These are phyloP conservation scores for Pseudozyma sp. DNA, from an alignment of 1,284 basidiomycete species.

Conservation along the genomic window DNA sequence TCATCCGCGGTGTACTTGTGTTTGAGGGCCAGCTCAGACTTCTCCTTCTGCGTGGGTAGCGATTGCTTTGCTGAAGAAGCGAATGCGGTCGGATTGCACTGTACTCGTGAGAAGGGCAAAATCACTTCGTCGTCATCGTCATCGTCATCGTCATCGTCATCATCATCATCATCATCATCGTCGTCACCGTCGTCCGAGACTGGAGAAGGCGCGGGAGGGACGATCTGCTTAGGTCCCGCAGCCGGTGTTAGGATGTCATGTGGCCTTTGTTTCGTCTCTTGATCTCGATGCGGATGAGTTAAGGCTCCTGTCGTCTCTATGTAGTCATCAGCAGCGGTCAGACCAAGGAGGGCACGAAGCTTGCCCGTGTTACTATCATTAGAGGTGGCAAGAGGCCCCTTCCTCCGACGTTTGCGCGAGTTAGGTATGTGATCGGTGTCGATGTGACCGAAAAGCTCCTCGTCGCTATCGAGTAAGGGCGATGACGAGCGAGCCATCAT, in stretches of 20 bases:
- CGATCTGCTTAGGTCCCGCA: neutral
- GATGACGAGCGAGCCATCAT: conserved; percentile 3
- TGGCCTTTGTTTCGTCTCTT: neutral
- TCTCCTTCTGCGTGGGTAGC: neutral
- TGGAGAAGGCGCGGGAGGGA: conserved; percentile 4
- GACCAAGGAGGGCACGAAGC: conserved; percentile 32
- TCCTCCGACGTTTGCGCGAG: conserved; percentile 17
- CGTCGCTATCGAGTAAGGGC: conserved; percentile 12
- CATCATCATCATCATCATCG: too few relatives aligned
- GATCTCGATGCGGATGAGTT: neutral
- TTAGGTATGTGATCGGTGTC: neutral
- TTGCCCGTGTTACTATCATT: neutral
- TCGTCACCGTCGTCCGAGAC: conserved; percentile 15
- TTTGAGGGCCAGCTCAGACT: neutral
- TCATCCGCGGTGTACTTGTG: neutral
- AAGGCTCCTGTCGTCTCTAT: conserved; percentile 23
- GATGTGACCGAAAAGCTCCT: conserved; percentile 6
- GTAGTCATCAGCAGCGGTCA: conserved; percentile 38
- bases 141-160: too few relatives aligned
- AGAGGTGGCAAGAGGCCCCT: neutral
- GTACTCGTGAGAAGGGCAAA: conserved; percentile 11
- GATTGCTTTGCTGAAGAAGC: neutral
- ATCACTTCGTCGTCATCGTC: conserved; percentile 21
- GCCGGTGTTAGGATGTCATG: neutral
- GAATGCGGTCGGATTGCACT: conserved; percentile 1